Evolutionary conservation across 1,284 basidiomycete genomes (phyloP), one percentile per base, ranked within the genome.

Genomic region (Omphalotus olearius): DNA sequence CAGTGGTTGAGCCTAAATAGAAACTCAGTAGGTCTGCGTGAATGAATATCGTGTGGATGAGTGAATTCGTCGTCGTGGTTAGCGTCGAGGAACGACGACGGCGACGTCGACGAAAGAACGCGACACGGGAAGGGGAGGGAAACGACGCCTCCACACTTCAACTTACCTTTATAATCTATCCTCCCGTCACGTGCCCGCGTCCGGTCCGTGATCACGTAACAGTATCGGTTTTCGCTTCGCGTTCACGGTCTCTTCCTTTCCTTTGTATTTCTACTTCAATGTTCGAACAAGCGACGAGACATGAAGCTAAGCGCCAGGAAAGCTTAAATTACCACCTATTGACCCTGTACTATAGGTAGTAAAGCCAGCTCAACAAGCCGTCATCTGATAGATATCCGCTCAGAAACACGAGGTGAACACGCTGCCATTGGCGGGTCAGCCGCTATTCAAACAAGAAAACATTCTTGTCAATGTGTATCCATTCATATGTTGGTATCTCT

Each of bases 321-420:
- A 41, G 38, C 14, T 6, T 40, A 48, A 14, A 30, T 9, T 6
- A 2, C 14, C 17, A 16, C 38, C 20, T 18, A 16, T 20, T 23
- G 14, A 40, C 28, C n/a, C 14, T 9, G 20, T 7, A 25, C 23
- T 50, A n/a, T 50, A 41, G 26, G 43, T 36, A 25, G 36, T 10
- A n/a, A 5, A 14, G 14, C 17, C 6, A 25, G 30, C 9, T 10
- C 4, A 43, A 10, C 26, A 28, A 5, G 26, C 26, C 26, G 36
- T 50, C 48, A 50, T 25, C 48, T 50, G 48, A 50, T 50, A n/a
- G 48, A 50, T 49, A n/a, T 36, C 28, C n/a, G 25, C 1, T 16
- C 35, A 18, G 7, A 36, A 43, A 44, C 48, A 50, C 43, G 48
- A 50, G 48, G 48, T 43, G 20, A 30, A 50, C 48, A 50, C 48